Base-by-base conservation (phyloP, 768 basidiomycete species). In the Phylloporus rhodoxanthus region DNA sequence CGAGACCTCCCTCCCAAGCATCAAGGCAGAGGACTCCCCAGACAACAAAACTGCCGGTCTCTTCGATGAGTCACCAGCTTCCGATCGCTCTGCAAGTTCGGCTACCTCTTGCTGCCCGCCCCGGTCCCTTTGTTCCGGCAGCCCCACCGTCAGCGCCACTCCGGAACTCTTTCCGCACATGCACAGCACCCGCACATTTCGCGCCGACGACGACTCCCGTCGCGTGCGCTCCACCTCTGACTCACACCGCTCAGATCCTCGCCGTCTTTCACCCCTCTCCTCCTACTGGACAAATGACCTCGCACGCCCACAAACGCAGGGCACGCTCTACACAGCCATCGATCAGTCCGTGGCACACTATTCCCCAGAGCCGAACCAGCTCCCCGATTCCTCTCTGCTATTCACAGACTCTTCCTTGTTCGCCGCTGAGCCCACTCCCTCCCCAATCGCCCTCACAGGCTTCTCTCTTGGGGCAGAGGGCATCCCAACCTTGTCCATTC, bases 401-500 rank as follows among this genome's bases (percentile, higher is more conserved):
- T 60, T 59, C 47, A 52, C 58, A 26, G 51, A 61, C 1, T 66
- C 66, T 38, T 56, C 64, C 25, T 37, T 66, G 11, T 62, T 66
- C 52, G 44, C 65, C 50, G 47, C 55, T 50, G 51, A 69, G 33
- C 48, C 68, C 63, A 62, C 57, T 60, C 72, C 63, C 64, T 66
- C 53, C 52, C 65, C 63, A 23, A 50, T 58, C 47, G 73, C 70
- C 34, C 50, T 75, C 39, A 66, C 67, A 13, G 41, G 34, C 40
- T 63, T 87, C 48, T 75, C 72, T 34, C 71, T 88, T 15, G 75
- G 75, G 60, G 80, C 85, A 20, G 82, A 85, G 56, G 84, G 85
- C 51, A 84, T 87, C 81, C 68, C 74, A n/a, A 74, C 81, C 15
- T 74, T 81, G 47, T 68, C 72, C 26, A 71, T 86, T 63, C 78